Evolutionary conservation across 2,329 filamentous ascomycete species (phyloP).

Genomic region (Talaromyces funiculosus): DNA sequence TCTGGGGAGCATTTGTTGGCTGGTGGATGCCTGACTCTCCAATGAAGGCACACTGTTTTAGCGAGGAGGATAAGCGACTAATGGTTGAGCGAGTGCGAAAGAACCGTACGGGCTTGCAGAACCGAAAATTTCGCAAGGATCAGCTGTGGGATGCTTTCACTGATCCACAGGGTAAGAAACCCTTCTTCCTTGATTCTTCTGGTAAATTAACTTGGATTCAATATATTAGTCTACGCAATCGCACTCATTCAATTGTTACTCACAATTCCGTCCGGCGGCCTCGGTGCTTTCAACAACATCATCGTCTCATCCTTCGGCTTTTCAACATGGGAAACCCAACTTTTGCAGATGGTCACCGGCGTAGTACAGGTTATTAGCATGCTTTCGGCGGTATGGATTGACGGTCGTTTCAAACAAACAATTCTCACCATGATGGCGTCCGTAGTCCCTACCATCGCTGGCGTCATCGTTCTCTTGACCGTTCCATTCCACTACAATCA

Average conservation of each 20-base stretch:
- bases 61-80: background rate
- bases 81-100: constrained; percentile 6
- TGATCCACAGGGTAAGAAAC: background rate
- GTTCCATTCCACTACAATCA: background rate
- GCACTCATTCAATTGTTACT: background rate
- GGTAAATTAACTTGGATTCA: background rate
- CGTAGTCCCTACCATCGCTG: background rate
- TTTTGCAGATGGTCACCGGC: constrained; percentile 3
- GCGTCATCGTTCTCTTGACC: constrained; percentile 1
- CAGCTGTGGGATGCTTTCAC: constrained; percentile 5
- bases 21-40: constrained; percentile 48
- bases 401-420: background rate
- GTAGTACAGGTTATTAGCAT: background rate
- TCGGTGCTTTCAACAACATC: constrained; percentile 7
- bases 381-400: background rate
- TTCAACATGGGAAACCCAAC: constrained; percentile 1
- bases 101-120: constrained; percentile 1
- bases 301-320: constrained; percentile 1
- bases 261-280: constrained; percentile 1
- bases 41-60: constrained; percentile 5
- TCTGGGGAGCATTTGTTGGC: constrained; percentile 45
- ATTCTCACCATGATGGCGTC: constrained; percentile 2
- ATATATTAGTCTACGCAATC: background rate
- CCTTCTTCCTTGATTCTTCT: background rate
- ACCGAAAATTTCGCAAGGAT: constrained; percentile 5